Percentiles rank a stretch among this genome's conserved stretches.
These are phyloP conservation scores for Ilyonectria mors-panacis DNA, from an alignment of 2,329 filamentous ascomycete species.

Conservation along the genomic window DNA sequence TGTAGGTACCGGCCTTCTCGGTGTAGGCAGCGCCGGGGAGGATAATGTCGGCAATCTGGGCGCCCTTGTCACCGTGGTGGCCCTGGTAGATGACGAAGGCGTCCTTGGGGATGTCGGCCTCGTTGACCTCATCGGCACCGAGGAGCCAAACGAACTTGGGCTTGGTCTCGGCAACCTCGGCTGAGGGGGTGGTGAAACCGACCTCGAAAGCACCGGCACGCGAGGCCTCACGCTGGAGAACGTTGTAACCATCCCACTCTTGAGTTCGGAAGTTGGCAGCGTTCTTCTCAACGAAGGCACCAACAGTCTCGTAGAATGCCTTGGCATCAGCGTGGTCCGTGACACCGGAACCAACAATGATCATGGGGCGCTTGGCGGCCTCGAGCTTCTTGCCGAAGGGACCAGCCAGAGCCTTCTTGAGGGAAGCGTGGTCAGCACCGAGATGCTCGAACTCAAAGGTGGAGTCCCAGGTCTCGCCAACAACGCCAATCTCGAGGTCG, in stretches of 20 bases:
- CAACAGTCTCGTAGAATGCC: slow-evolving; percentile 92
- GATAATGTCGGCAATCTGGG: slow-evolving; percentile 92
- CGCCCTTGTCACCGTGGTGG: slow-evolving; percentile 95
- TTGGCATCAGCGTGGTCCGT: slow-evolving; percentile 93
- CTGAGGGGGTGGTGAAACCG: slow-evolving; percentile 90
- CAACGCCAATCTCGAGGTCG: slow-evolving; percentile 91
- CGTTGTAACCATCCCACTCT: slow-evolving; percentile 98
- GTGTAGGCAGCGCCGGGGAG: slow-evolving; percentile 97
- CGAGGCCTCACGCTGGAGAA: slow-evolving; percentile 94
- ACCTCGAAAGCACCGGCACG: slow-evolving; percentile 95
- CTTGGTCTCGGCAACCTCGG: slow-evolving; percentile 84
- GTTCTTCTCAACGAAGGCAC: slow-evolving; percentile 93
- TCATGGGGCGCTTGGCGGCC: slow-evolving; percentile 92
- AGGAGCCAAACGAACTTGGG: slow-evolving; percentile 98
- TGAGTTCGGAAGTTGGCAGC: slow-evolving; percentile 87
- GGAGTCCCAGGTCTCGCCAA: slow-evolving; percentile 92
- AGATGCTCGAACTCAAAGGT: slow-evolving; percentile 97
- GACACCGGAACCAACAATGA: slow-evolving; percentile 92
- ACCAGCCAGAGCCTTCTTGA: slow-evolving; percentile 89
- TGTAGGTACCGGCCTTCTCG: slow-evolving; percentile 94
- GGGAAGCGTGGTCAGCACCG: slow-evolving; percentile 81
- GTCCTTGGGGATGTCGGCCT: slow-evolving; percentile 91
- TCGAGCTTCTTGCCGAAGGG: slow-evolving; percentile 94
- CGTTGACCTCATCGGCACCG: slow-evolving; percentile 90
- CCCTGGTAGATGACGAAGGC: slow-evolving; percentile 98